Base-by-base conservation (phyloP, 331 rosid genomes). In the Pyrus hybrid region DNA sequence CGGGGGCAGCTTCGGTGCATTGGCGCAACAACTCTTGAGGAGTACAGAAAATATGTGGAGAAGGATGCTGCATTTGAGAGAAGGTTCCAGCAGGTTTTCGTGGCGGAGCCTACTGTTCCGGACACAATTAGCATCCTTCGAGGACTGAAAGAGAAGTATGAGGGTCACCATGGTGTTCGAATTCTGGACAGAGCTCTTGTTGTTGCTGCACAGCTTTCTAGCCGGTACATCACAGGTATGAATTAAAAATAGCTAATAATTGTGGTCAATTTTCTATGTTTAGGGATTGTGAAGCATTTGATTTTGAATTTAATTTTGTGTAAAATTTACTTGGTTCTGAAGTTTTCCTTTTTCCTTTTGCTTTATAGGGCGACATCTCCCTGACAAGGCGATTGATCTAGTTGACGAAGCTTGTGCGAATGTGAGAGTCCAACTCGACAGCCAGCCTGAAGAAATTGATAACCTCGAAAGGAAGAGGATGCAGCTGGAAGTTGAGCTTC, bases 51-150 rank as follows among this genome's bases (percentile, higher is more conserved):
- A 53, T 94, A 91, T 63, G 97, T 94, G 11, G 98, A 94, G 76
- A 94, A 94, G 67, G 98, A 94, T 86, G 97, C 92, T 1, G 99
- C 97, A 2, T 94, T 94, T 67, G 99, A 94, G 77, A 82, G 99
- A 61, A 86, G 97, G 83, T 90, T 94, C 45, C 99, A 94, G 32
- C 96, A 94, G 73, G 97, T 94, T 18, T 91, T 69, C 77, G 99
- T 94, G 77, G 97, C 99, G 2, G 99, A 94, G 54, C 99, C 99
- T 5, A 94, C 92, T 23, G 96, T 91, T 5, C 57, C 76, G 0
- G 99, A 94, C 22, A 88, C 97, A 0, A 84, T 94, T 13, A 94
- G 90, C 45, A 94, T 94, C 5, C 99, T 94, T 70, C 89, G 97
- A 3, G 97, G 97, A 10, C 53, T 94, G 57, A 94, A 90, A 72